phyloP scores from a whole-genome alignment of 2,329 filamentous ascomycete genomes.

The Monosporascus sp. region DNA sequence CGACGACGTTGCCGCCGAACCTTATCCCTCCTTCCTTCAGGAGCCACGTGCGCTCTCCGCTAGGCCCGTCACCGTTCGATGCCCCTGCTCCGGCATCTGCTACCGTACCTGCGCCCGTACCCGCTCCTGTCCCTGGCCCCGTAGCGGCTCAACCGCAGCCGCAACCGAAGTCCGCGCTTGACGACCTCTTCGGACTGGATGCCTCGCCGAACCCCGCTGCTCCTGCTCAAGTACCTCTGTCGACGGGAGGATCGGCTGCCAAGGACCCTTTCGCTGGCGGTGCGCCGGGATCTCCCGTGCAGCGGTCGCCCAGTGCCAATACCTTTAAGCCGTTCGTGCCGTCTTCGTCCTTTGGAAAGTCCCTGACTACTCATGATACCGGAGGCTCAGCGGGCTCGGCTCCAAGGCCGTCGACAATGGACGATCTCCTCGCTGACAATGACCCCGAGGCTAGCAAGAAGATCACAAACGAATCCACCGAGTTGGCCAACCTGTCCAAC shows the following conservation, averaged over 20 bases:
- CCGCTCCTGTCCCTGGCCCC: slow-evolving; percentile 20
- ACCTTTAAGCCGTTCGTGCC: slow-evolving; percentile 89
- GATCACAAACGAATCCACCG: slow-evolving; percentile 81
- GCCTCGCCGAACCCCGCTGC: slow-evolving; percentile 52
- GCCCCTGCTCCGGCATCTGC: slow-evolving; percentile 22
- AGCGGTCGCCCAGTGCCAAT: slow-evolving; percentile 40
- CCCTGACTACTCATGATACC: slow-evolving; percentile 70
- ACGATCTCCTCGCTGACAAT: slow-evolving; percentile 86
- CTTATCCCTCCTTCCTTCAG: slow-evolving; percentile 86
- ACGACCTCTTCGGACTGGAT: slow-evolving; percentile 92
- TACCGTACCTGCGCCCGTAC: slow-evolving; percentile 26
- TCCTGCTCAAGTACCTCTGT: slow-evolving; percentile 56
- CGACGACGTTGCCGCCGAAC: slow-evolving; percentile 71
- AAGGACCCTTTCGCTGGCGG: slow-evolving; percentile 60
- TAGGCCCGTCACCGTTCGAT: slow-evolving; percentile 48
- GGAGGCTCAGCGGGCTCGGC: slow-evolving; percentile 51
- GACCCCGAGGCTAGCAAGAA: slow-evolving; percentile 86
- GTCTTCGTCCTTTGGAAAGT: slow-evolving; percentile 86
- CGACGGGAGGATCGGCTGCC: slow-evolving; percentile 67
- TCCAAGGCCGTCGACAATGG: slow-evolving; percentile 49
- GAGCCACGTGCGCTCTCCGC: slow-evolving; percentile 46
- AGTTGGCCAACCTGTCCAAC: slow-evolving; percentile 92
- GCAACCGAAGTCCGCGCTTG: slow-evolving; percentile 72
- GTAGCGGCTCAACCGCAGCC: slow-evolving; percentile 26
- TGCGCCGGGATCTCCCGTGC: slow-evolving; percentile 49